These are phyloP conservation scores for Artemisia argyi DNA, from an alignment of 129 eudicot species.

Conservation along the genomic window DNA sequence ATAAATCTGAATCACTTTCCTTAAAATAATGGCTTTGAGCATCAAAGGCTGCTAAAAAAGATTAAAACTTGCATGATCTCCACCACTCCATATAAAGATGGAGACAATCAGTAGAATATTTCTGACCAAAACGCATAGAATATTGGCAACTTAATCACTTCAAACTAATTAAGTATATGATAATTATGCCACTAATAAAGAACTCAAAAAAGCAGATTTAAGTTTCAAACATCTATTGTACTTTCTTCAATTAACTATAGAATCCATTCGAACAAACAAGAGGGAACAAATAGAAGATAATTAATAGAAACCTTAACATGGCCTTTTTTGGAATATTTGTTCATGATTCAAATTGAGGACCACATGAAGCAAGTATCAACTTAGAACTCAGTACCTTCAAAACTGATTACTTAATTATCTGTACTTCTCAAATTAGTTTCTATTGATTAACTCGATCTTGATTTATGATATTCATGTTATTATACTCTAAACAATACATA, in stretches of 20 bases:
- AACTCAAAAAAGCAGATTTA: slow-evolving; percentile 12
- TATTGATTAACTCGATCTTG: not conserved
- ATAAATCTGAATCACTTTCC: slow-evolving; percentile 29
- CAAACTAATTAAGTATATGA: not conserved
- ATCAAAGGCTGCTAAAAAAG: slow-evolving; percentile 38
- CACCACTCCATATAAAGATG: slow-evolving; percentile 32
- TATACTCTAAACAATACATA: too few relatives aligned
- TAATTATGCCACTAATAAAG: slow-evolving; percentile 12
- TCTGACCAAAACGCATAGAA: slow-evolving; percentile 27
- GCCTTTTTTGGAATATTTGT: slow-evolving; percentile 31
- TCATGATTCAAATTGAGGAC: slow-evolving; percentile 32
- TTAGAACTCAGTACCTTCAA: slow-evolving; percentile 10
- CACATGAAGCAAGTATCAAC: slow-evolving; percentile 40
- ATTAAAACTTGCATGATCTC: slow-evolving; percentile 24
- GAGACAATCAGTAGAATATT: slow-evolving; percentile 37
- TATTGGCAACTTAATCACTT: slow-evolving; percentile 5
- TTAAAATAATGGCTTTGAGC: slow-evolving; percentile 21
- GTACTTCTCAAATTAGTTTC: slow-evolving; percentile 1
- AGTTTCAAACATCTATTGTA: slow-evolving; percentile 29
- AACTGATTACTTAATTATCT: slow-evolving; percentile 20
- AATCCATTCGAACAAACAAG: slow-evolving; percentile 17
- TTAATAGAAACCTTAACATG: slow-evolving; percentile 27
- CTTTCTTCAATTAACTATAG: slow-evolving; percentile 28
- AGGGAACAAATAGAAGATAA: slow-evolving; percentile 2
- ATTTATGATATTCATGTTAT: slow-evolving; percentile 10